A percentile compares a stretch with the other conserved stretches of the same genome.
Evolutionary conservation across 345 rosid species (phyloP).

Genomic region (Linum trigynum): DNA sequence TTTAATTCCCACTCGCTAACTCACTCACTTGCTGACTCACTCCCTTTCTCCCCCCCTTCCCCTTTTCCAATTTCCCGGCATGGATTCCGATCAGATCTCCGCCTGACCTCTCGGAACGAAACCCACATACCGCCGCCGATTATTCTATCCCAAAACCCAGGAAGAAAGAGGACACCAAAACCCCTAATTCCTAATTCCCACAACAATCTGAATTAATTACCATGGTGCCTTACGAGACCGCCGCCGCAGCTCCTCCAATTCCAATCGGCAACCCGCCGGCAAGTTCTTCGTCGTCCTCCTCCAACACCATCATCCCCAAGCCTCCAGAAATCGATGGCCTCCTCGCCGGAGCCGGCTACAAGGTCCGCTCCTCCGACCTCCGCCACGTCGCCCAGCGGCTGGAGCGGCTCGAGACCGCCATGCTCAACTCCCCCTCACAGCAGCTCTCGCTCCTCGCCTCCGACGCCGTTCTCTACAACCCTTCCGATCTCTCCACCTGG

Average conservation of each 20-base stretch:
- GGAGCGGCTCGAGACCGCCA: conserved; percentile 50
- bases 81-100: neutral
- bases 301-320: conserved; percentile 19
- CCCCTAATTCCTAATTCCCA: neutral
- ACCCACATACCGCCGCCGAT: neutral
- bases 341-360: conserved; percentile 60
- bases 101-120: neutral
- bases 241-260: conserved; percentile 2
- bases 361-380: conserved; percentile 48
- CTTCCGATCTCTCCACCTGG: conserved; percentile 58
- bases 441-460: conserved; percentile 35
- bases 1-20: conserved; percentile 8
- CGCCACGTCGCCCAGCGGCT: conserved; percentile 51
- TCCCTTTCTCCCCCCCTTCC: neutral
- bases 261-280: conserved; percentile 13
- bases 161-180: neutral
- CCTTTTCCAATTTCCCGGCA: neutral
- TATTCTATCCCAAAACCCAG: neutral
- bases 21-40: neutral
- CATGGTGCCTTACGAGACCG: conserved; percentile 33
- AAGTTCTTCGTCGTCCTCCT: conserved; percentile 13
- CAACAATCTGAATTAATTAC: neutral
- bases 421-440: conserved; percentile 39
- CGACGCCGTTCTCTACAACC: conserved; percentile 46
- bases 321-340: conserved; percentile 37